phyloP scores from a whole-genome alignment of 352 stramenopile genomes.

The Globisporangium okanoganense region DNA sequence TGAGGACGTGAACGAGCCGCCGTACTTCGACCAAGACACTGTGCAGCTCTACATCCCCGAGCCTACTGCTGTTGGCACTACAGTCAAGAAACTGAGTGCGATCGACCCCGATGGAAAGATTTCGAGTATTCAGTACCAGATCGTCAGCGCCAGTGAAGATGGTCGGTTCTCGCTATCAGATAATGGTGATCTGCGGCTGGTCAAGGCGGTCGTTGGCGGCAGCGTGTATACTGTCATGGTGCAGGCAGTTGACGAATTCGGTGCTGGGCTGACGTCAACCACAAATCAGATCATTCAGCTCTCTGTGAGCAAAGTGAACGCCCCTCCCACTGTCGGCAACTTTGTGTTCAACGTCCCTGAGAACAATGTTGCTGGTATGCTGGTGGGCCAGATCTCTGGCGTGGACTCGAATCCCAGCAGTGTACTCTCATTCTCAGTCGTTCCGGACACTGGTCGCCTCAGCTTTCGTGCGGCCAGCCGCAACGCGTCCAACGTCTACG shows the following conservation, averaged over 20 bases:
- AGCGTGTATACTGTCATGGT: constrained; percentile 2
- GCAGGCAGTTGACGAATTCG: constrained; percentile 5
- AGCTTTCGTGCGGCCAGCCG: constrained; percentile 24
- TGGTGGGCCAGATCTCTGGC: constrained; percentile 30
- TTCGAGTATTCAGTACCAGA: constrained; percentile 3
- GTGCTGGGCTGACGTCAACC: constrained; percentile 1
- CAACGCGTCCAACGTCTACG: constrained; percentile 26
- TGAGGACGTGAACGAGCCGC: constrained; percentile 33
- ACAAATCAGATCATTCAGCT: constrained; percentile 8
- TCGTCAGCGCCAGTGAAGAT: background rate
- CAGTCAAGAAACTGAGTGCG: background rate
- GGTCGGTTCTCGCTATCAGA: background rate
- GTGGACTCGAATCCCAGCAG: constrained; percentile 32
- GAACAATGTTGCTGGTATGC: constrained; percentile 15
- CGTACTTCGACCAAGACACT: constrained; percentile 16
- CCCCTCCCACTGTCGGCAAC: background rate
- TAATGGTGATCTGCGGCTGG: background rate
- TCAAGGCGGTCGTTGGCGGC: background rate
- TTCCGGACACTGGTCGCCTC: constrained; percentile 24
- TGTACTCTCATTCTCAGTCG: constrained; percentile 36
- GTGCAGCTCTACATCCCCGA: constrained; percentile 13
- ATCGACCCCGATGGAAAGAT: constrained; percentile 6
- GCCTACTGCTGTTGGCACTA: background rate
- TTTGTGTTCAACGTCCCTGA: constrained; percentile 7
- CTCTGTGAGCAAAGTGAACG: constrained; percentile 6